Percentiles rank a stretch among this genome's conserved stretches.
Evolutionary conservation across 306 rosid species (phyloP).

Genomic region (Echinosophora koreensis): DNA sequence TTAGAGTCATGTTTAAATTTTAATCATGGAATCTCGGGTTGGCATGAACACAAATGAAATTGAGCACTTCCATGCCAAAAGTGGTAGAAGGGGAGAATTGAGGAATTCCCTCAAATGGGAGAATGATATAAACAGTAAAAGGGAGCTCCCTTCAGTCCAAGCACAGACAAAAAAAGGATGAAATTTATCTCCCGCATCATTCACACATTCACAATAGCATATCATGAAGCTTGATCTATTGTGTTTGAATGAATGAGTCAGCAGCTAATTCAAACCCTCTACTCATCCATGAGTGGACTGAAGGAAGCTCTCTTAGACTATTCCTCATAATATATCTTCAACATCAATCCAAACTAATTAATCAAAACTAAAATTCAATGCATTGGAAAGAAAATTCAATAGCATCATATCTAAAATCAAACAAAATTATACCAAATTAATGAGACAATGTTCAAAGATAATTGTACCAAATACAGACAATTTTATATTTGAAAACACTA

Average conservation of each 20-base stretch:
- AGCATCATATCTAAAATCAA: constrained; percentile 1
- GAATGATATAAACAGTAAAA: constrained; percentile 47
- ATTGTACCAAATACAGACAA: neutral
- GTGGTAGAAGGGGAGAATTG: neutral
- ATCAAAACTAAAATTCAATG: neutral
- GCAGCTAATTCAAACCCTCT: constrained; percentile 83
- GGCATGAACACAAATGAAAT: neutral
- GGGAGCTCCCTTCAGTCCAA: constrained; percentile 99
- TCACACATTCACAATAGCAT: constrained; percentile 85
- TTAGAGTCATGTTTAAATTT: neutral
- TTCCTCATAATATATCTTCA: constrained; percentile 18
- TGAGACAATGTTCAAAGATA: neutral
- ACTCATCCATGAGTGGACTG: constrained; percentile 92
- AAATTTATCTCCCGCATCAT: constrained; percentile 88
- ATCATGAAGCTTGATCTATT: constrained; percentile 50
- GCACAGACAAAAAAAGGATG: constrained; percentile 75
- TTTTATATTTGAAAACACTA: neutral
- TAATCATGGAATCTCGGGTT: neutral
- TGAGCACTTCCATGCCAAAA: neutral
- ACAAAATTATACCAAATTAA: neutral
- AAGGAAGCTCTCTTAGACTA: constrained; percentile 85
- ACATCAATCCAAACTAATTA: neutral
- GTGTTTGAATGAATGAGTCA: constrained; percentile 97
- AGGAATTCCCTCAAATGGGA: neutral
- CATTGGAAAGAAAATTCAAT: neutral